Conservation (phyloP, 495 filamentous ascomycete species). For the Pyrenopolyporus hunteri region DNA sequence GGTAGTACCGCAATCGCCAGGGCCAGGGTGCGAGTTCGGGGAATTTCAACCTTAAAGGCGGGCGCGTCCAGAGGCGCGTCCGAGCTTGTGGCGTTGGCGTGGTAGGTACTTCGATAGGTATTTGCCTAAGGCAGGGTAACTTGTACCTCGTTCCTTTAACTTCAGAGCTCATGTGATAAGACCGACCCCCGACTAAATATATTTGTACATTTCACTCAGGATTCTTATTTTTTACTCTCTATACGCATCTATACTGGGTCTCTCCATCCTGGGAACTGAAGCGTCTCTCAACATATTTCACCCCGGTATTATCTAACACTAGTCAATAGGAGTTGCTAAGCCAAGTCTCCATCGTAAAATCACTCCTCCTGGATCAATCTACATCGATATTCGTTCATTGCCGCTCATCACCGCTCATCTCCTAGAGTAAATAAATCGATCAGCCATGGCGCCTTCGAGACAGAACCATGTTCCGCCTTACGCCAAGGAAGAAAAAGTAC, state of each 20-base stretch:
- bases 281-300: no score
- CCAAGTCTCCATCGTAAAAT: background rate
- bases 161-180: background rate
- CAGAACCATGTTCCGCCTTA: slow-evolving; percentile 62
- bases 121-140: background rate
- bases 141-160: background rate
- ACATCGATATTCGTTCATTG: background rate
- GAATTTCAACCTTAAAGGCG: slow-evolving; percentile 27
- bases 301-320: background rate
- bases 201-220: no score
- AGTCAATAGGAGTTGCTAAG: background rate
- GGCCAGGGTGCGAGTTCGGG: slow-evolving; percentile 19
- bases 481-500: slow-evolving; percentile 86
- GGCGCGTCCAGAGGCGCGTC: slow-evolving; percentile 38
- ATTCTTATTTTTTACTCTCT: no score
- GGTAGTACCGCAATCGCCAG: background rate
- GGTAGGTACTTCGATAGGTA: background rate
- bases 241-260: no score
- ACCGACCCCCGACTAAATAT: background rate
- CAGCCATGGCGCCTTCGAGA: slow-evolving; percentile 47
- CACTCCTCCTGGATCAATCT: no score
- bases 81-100: slow-evolving; percentile 14
- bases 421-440: background rate
- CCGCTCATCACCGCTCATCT: background rate
- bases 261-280: no score